phyloP scores from a whole-genome alignment of 768 basidiomycete genomes.

The Boletus fagicola region DNA sequence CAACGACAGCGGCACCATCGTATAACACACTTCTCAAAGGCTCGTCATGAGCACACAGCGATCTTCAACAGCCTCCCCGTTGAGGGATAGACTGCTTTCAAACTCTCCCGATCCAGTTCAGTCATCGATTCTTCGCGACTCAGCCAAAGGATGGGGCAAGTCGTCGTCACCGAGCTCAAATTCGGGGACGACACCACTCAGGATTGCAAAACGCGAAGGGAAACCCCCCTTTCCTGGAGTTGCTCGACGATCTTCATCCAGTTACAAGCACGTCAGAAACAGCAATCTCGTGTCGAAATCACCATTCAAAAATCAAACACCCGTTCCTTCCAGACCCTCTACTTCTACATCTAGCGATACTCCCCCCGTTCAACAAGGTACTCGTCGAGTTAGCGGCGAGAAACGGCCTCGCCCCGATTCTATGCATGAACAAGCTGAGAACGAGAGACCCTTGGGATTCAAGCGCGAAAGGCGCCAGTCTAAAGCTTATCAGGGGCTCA shows the following conservation, averaged over 20 bases:
- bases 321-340: conserved; percentile 41
- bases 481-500: conserved; percentile 67
- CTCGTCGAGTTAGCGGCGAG: conserved; percentile 67
- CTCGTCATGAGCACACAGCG: conserved; percentile 30
- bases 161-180: conserved; percentile 35
- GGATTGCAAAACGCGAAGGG: conserved; percentile 70
- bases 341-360: conserved; percentile 13
- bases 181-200: conserved; percentile 56
- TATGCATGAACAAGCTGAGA: conserved; percentile 69
- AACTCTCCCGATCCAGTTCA: conserved; percentile 65
- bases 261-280: conserved; percentile 73
- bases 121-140: conserved; percentile 60
- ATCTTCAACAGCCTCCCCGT: conserved; percentile 40
- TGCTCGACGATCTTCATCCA: conserved; percentile 70
- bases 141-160: conserved; percentile 62
- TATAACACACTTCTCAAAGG: not conserved
- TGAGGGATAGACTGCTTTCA: conserved; percentile 59
- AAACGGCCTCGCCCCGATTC: conserved; percentile 73
- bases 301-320: conserved; percentile 72
- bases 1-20: conserved; percentile 17
- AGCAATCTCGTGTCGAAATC: conserved; percentile 84
- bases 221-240: conserved; percentile 43
- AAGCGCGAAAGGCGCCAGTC: conserved; percentile 77
- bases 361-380: conserved; percentile 12
- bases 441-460: conserved; percentile 65